phyloP scores from a whole-genome alignment of 1,284 basidiomycete species.

The Bjerkandera adusta region DNA sequence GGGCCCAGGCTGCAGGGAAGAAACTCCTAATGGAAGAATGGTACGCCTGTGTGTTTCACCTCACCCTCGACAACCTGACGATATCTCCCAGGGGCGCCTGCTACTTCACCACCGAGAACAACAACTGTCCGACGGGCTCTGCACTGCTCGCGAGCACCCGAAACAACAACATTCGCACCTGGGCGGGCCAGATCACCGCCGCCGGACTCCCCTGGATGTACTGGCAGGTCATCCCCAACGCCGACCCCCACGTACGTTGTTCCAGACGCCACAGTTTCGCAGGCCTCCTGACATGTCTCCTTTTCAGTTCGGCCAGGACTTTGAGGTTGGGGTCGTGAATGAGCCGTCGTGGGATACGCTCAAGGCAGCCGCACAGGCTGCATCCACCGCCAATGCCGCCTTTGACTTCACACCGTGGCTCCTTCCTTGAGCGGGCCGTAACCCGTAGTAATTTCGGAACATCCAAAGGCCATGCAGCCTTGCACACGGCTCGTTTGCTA shows the following conservation, averaged over 20 bases:
- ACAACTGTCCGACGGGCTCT: slow-evolving; percentile 27
- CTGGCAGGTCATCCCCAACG: slow-evolving; percentile 37
- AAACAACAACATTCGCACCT: slow-evolving; percentile 31
- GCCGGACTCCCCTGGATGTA: slow-evolving; percentile 38
- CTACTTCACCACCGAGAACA: slow-evolving; percentile 32
- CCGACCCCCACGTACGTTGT: slow-evolving; percentile 33
- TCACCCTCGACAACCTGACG: neutral
- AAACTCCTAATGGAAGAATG: slow-evolving; percentile 37
- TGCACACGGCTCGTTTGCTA: neutral
- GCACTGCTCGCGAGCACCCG: slow-evolving; percentile 23
- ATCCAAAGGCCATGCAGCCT: neutral
- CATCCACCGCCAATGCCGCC: slow-evolving; percentile 19
- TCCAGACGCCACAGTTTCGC: neutral
- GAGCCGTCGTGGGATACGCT: slow-evolving; percentile 26
- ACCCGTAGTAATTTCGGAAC: too few species aligned
- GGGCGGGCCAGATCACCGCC: slow-evolving; percentile 31
- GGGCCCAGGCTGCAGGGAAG: slow-evolving; percentile 31
- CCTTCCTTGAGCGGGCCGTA: slow-evolving; percentile 7
- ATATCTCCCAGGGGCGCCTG: slow-evolving; percentile 31
- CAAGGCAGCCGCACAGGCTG: slow-evolving; percentile 19
- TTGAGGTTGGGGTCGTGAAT: slow-evolving; percentile 29
- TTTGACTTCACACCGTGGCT: slow-evolving; percentile 25
- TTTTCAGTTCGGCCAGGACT: slow-evolving; percentile 30
- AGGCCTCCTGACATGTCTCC: neutral
- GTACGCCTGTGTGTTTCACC: slow-evolving; percentile 17